Conservation (phyloP, 306 rosid genomes). For the Trifolium dubium region DNA sequence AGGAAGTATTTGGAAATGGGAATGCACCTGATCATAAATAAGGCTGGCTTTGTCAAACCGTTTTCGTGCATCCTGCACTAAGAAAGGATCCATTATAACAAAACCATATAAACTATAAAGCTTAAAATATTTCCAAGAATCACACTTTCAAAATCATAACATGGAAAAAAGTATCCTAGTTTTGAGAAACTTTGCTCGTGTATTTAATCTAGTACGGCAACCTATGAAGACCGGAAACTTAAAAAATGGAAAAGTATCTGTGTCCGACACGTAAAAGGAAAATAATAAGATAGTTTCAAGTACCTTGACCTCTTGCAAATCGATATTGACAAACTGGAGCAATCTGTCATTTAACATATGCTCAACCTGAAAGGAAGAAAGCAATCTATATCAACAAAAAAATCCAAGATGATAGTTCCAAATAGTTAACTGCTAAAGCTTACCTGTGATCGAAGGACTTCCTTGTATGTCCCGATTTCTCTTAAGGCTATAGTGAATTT, state of each 20-base stretch:
- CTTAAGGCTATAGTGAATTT: slow-evolving; percentile 96
- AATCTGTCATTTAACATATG: slow-evolving; percentile 98
- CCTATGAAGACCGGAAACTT: not conserved
- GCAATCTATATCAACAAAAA: slow-evolving; percentile 48
- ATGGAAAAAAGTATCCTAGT: slow-evolving; percentile 28
- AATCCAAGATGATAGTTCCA: slow-evolving; percentile 23
- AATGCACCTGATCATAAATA: slow-evolving; percentile 90
- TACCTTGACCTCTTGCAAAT: slow-evolving; percentile 99
- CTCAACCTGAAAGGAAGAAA: slow-evolving; percentile 72
- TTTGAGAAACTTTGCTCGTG: slow-evolving; percentile 7
- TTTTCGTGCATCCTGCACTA: slow-evolving; percentile 97
- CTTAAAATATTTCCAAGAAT: slow-evolving; percentile 36
- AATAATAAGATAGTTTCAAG: not conserved
- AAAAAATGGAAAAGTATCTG: not conserved
- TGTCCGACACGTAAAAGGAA: not conserved
- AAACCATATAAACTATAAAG: slow-evolving; percentile 22
- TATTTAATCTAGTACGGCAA: not conserved
- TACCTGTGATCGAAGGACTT: slow-evolving; percentile 99
- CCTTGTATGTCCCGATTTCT: slow-evolving; percentile 99
- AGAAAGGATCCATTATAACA: slow-evolving; percentile 51
- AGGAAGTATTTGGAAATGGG: slow-evolving; percentile 32
- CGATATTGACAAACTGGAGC: slow-evolving; percentile 91
- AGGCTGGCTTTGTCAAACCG: slow-evolving; percentile 98
- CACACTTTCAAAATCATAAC: slow-evolving; percentile 31
- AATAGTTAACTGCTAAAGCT: slow-evolving; percentile 32